These are phyloP conservation scores for Sextonia rubra DNA, from an alignment of 164 flowering plant species.

Conservation along the genomic window DNA sequence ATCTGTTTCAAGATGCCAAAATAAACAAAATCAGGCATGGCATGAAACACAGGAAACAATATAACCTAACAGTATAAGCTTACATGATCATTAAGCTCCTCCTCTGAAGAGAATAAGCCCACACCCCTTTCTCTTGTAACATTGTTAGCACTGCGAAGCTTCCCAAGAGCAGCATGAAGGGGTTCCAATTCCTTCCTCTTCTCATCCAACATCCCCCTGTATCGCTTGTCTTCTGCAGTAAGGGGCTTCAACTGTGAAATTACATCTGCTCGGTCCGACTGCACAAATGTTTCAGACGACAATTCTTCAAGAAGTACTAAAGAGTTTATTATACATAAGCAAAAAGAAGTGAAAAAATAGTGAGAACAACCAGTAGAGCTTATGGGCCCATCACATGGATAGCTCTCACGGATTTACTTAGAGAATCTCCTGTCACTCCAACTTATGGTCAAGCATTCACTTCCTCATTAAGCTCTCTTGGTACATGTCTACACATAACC, in stretches of 20 bases:
- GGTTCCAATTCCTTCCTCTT: slow-evolving; percentile 82
- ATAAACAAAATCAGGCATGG: background rate
- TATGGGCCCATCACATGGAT: too few relatives aligned
- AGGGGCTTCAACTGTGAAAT: slow-evolving; percentile 46
- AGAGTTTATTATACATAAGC: too few relatives aligned
- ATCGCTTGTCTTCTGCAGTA: slow-evolving; percentile 45
- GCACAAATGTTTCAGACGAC: slow-evolving; percentile 9
- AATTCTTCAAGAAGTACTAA: too few relatives aligned
- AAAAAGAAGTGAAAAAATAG: too few relatives aligned
- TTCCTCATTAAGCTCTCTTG: too few relatives aligned
- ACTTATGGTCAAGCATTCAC: too few relatives aligned
- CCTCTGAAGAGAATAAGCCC: slow-evolving; percentile 77
- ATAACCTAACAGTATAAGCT: slow-evolving; percentile 16
- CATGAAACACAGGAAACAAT: background rate
- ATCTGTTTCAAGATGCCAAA: slow-evolving; percentile 43
- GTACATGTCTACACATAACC: too few relatives aligned
- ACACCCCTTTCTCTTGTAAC: slow-evolving; percentile 47
- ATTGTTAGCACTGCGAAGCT: slow-evolving; percentile 52
- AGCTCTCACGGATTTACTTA: too few relatives aligned
- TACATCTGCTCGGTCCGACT: slow-evolving; percentile 56
- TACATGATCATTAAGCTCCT: slow-evolving; percentile 81
- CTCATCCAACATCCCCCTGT: slow-evolving; percentile 37
- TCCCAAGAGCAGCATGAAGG: slow-evolving; percentile 68
- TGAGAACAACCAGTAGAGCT: too few relatives aligned
- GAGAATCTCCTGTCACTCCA: too few relatives aligned